phyloP scores from a whole-genome alignment of 306 rosid genomes.

The Elaeagnus macrophylla region DNA sequence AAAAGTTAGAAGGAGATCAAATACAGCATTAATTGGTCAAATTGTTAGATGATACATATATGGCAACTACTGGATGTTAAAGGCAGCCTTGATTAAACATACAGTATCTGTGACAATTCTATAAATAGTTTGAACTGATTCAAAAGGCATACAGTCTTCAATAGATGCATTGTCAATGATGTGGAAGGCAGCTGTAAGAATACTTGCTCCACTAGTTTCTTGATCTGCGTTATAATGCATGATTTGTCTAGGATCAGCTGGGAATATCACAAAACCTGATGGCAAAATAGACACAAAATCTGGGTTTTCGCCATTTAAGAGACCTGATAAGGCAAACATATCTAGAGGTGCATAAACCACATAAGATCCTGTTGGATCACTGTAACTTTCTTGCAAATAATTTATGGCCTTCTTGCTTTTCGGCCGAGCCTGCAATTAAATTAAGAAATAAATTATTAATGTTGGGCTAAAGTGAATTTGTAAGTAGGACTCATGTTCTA shows the following conservation, averaged over 20 bases:
- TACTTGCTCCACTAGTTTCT: constrained; percentile 19
- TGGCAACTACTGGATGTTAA: no score
- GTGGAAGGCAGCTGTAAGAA: constrained; percentile 37
- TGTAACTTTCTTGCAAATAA: constrained; percentile 48
- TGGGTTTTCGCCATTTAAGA: constrained; percentile 33
- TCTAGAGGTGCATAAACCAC: constrained; percentile 50
- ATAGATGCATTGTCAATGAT: constrained; percentile 11
- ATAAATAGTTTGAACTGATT: constrained; percentile 19
- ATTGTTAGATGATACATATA: background rate
- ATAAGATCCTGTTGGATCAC: constrained; percentile 32
- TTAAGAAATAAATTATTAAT: no score
- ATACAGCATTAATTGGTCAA: background rate
- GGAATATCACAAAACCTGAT: constrained; percentile 52
- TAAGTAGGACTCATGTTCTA: no score
- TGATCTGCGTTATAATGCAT: background rate
- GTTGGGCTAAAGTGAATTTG: background rate
- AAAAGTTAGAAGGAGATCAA: no score
- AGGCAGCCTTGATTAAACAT: constrained; percentile 18
- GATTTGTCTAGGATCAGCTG: constrained; percentile 12
- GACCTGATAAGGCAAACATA: constrained; percentile 1
- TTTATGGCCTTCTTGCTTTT: constrained; percentile 8
- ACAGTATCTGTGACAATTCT: constrained; percentile 21
- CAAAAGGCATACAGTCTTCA: constrained; percentile 10
- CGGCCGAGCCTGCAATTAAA: constrained; percentile 21
- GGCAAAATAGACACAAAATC: constrained; percentile 32